These are phyloP conservation scores for Penicillium parvum DNA, from an alignment of 495 filamentous ascomycete genomes.

Conservation along the genomic window DNA sequence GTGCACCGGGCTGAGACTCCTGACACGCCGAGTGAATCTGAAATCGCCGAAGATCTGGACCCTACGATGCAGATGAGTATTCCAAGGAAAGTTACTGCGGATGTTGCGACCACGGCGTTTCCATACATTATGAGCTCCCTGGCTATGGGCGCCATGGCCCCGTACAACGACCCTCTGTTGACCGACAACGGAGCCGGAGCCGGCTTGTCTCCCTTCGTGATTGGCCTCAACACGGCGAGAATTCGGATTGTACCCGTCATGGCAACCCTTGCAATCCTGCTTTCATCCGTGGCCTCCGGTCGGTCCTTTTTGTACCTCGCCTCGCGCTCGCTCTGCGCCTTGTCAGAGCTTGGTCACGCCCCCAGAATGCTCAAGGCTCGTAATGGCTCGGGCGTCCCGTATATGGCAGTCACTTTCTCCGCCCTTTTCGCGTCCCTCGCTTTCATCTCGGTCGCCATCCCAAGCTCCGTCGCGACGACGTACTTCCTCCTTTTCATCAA, in stretches of 20 bases:
- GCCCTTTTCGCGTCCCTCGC: constrained; percentile 36
- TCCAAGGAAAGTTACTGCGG: constrained; percentile 13
- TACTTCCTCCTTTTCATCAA: constrained; percentile 60
- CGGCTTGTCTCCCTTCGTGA: constrained; percentile 33
- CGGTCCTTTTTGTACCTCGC: constrained; percentile 57
- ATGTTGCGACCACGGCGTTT: constrained; percentile 37
- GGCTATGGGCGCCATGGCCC: constrained; percentile 52
- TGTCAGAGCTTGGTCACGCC: constrained; percentile 46
- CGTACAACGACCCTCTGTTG: constrained; percentile 50
- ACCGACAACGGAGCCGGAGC: constrained; percentile 50
- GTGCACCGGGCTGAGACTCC: constrained; percentile 48
- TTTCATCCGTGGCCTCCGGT: constrained; percentile 65
- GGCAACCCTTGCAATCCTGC: constrained; percentile 66
- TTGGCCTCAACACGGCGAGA: constrained; percentile 39
- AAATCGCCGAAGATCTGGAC: constrained; percentile 3
- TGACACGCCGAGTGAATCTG: constrained; percentile 32
- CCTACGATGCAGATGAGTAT: constrained; percentile 15
- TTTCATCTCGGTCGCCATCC: constrained; percentile 30
- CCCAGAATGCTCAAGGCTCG: constrained; percentile 39
- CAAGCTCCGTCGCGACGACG: constrained; percentile 30
- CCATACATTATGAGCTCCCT: constrained; percentile 60
- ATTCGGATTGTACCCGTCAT: constrained; percentile 57
- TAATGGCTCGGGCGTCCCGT: constrained; percentile 45
- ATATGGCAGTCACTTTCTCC: constrained; percentile 36
- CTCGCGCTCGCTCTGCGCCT: constrained; percentile 46